phyloP scores from a whole-genome alignment of 768 basidiomycete species.

The Lactarius evosmus region DNA sequence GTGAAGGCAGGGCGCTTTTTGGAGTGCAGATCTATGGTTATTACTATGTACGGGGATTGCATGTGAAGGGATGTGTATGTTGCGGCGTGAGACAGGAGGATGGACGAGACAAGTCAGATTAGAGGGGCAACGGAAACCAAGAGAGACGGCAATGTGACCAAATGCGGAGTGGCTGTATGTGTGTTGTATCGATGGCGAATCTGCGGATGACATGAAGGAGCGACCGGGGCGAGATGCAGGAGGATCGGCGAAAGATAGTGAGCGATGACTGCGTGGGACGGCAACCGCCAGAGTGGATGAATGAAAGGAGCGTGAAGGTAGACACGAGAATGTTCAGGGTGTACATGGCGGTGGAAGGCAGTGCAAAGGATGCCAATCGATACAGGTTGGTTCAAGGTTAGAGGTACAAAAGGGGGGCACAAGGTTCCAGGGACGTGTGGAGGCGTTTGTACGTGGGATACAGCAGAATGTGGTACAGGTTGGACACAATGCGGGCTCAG shows the following conservation, averaged over 20 bases:
- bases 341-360: constrained; percentile 12
- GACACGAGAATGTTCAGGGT: not conserved
- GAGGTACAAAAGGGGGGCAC: constrained; percentile 14
- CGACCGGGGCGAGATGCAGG: constrained; percentile 17
- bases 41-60: constrained; percentile 25
- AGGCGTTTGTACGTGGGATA: constrained; percentile 14
- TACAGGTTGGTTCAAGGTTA: constrained; percentile 13
- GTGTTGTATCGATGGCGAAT: constrained; percentile 18
- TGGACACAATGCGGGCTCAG: constrained; percentile 14
- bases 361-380: constrained; percentile 21
- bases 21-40: constrained; percentile 20
- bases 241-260: constrained; percentile 3
- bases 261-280: constrained; percentile 12
- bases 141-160: constrained; percentile 18
- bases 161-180: constrained; percentile 16
- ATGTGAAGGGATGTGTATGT: constrained; percentile 18
- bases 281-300: constrained; percentile 2
- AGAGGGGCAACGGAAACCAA: constrained; percentile 6
- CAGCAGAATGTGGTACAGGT: constrained; percentile 20
- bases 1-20: constrained; percentile 19
- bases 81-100: constrained; percentile 16
- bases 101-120: constrained; percentile 13
- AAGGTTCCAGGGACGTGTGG: constrained; percentile 18
- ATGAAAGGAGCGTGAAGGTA: constrained; percentile 19
- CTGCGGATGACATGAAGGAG: constrained; percentile 19